Evolutionary conservation across 108 stramenopile species (phyloP).

Genomic region (Cyclotella sp.): DNA sequence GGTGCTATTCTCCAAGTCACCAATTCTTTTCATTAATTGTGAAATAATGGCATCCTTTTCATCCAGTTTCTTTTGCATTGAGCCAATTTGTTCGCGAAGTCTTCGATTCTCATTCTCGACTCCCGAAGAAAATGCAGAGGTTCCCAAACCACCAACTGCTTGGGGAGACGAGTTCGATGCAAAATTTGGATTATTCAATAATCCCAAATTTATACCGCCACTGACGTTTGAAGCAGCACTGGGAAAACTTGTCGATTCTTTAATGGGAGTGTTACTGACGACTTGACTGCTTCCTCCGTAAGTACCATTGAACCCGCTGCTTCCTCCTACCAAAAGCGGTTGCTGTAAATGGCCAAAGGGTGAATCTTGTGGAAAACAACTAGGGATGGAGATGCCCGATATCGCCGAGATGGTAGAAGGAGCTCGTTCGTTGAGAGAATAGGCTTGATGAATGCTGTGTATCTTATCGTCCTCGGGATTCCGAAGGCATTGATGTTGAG

Average conservation of each 20-base stretch:
- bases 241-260: conserved; percentile 5
- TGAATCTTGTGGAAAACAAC: conserved; percentile 42
- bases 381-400: conserved; percentile 40
- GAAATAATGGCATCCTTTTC: conserved; percentile 53
- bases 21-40: conserved; percentile 48
- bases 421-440: conserved; percentile 26
- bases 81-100: conserved; percentile 30
- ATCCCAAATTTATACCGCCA: neutral
- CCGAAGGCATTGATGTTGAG: neutral
- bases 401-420: conserved; percentile 38
- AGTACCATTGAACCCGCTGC: neutral
- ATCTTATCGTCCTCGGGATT: conserved; percentile 8
- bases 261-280: neutral
- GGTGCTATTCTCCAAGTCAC: conserved; percentile 34
- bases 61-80: conserved; percentile 34
- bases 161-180: conserved; percentile 1
- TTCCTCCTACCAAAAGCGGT: conserved; percentile 11
- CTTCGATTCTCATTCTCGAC: conserved; percentile 31
- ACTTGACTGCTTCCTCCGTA: neutral
- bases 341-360: conserved; percentile 23
- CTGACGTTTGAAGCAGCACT: conserved; percentile 9
- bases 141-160: neutral
- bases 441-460: conserved; percentile 15
- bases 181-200: neutral
- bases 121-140: conserved; percentile 34